Percentiles rank a stretch among this genome's conserved stretches.
phyloP scores from a whole-genome alignment of 2,329 filamentous ascomycete species.

The Phialemonium atrogriseum region DNA sequence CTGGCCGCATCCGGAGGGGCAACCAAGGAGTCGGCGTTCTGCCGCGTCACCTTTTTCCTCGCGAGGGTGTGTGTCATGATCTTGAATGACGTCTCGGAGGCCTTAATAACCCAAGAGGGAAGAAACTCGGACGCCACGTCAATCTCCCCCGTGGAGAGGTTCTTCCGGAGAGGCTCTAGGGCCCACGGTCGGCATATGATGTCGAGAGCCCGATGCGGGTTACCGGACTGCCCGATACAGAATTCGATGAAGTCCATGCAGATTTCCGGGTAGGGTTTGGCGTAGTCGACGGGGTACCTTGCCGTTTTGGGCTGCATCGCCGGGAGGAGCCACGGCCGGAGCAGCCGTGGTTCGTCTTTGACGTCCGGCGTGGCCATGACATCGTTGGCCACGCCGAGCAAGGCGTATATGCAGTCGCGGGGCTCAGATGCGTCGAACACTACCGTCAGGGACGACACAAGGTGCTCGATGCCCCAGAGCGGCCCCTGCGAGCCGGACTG shows the following conservation, averaged over 20 bases:
- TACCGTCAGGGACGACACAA: conserved; percentile 23
- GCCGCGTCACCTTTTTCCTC: conserved; percentile 18
- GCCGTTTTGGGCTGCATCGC: conserved; percentile 15
- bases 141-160: neutral
- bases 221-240: conserved; percentile 12
- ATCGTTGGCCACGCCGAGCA: conserved; percentile 26
- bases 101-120: conserved; percentile 21
- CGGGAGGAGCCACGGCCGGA: conserved; percentile 8
- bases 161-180: conserved; percentile 5
- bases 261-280: conserved; percentile 18
- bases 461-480: conserved; percentile 23
- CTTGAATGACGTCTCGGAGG: conserved; percentile 15
- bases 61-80: too few relatives aligned
- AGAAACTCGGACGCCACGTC: too few relatives aligned
- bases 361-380: conserved; percentile 11
- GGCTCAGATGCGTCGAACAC: conserved; percentile 20
- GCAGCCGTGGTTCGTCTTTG: conserved; percentile 1
- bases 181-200: conserved; percentile 31
- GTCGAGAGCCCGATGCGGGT: conserved; percentile 20
- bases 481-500: conserved; percentile 5
- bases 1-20: conserved; percentile 16
- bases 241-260: conserved; percentile 26
- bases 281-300: conserved; percentile 26
- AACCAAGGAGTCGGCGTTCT: conserved; percentile 26
- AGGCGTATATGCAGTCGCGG: conserved; percentile 23